Conservation (phyloP, 2,329 filamentous ascomycete species). For the Westerdykella ornata region DNA sequence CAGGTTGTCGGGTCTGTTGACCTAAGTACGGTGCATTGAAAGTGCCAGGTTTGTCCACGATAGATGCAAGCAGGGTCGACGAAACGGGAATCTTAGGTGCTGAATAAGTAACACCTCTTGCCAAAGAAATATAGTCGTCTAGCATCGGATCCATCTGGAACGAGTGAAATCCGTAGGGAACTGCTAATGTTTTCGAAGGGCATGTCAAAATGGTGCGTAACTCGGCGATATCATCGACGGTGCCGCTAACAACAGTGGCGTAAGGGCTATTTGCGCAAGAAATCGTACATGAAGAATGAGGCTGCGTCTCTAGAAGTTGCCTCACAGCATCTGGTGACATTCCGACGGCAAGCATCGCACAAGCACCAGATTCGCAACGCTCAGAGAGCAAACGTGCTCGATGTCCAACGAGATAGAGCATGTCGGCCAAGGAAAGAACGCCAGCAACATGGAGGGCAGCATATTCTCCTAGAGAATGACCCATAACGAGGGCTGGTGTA, state of each 20-base stretch:
- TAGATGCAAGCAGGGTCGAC: conserved; percentile 39
- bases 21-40: conserved; percentile 2
- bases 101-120: conserved; percentile 9
- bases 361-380: conserved; percentile 45
- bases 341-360: too few species aligned
- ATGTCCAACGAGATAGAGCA: conserved; percentile 32
- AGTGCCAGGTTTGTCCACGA: conserved; percentile 40
- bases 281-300: too few species aligned
- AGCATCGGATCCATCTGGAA: conserved; percentile 38
- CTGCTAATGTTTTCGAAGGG: not conserved
- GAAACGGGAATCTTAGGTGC: conserved; percentile 15
- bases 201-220: too few species aligned
- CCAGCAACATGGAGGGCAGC: conserved; percentile 34
- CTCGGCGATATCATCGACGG: too few species aligned
- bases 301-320: too few species aligned
- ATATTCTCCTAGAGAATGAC: conserved; percentile 37
- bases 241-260: too few species aligned
- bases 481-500: conserved; percentile 10
- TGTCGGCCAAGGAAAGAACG: conserved; percentile 29
- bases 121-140: conserved; percentile 22
- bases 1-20: too few species aligned
- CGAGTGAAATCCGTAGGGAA: conserved; percentile 12
- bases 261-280: too few species aligned
- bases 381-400: too few species aligned
- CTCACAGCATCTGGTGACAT: too few species aligned